Evolutionary conservation across 305 asterid genomes (phyloP).

Genomic region (Stenogyne calaminthoides): DNA sequence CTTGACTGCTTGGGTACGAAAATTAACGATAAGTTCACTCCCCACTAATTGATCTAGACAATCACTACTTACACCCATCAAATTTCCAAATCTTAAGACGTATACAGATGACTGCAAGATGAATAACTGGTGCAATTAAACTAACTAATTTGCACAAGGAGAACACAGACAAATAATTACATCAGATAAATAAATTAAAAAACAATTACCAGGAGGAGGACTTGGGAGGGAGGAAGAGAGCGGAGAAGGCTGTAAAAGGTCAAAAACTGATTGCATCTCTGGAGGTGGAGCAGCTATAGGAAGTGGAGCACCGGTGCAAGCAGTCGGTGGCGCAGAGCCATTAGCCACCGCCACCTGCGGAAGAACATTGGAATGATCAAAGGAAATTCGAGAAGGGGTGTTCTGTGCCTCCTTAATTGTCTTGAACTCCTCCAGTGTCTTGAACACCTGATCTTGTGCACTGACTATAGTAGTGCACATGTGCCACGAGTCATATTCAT

Average conservation of each 20-base stretch:
- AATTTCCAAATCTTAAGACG: no score
- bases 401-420: conserved; percentile 66
- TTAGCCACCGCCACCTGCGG: neutral
- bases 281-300: neutral
- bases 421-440: conserved; percentile 41
- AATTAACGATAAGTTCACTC: no score
- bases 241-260: conserved; percentile 35
- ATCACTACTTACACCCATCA: no score
- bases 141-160: neutral
- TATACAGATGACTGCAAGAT: neutral
- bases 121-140: neutral
- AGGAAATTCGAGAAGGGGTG: conserved; percentile 52
- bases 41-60: no score
- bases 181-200: neutral
- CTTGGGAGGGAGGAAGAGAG: conserved; percentile 42
- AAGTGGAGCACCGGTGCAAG: neutral
- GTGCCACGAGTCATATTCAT: conserved; percentile 39
- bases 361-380: conserved; percentile 29
- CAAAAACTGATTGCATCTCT: neutral
- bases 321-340: neutral
- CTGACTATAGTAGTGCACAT: conserved; percentile 48
- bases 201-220: conserved; percentile 38
- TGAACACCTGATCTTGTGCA: conserved; percentile 42
- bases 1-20: neutral
- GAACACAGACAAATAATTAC: neutral